These are phyloP conservation scores for Paramecium biaurelia DNA, from an alignment of 73 alveolate species.

Conservation along the genomic window DNA sequence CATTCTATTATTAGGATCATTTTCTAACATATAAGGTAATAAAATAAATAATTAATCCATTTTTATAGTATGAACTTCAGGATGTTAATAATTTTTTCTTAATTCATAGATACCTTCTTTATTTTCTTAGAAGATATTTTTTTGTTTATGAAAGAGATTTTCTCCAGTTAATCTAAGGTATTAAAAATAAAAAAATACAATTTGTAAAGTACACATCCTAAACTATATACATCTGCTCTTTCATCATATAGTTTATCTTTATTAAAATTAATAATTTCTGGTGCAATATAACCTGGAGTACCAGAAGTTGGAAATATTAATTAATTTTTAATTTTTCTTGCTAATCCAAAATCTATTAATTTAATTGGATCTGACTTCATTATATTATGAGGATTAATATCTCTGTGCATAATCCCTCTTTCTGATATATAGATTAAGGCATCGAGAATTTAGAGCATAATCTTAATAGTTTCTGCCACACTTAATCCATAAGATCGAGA, in stretches of 20 bases:
- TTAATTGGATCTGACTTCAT: conserved; percentile 26
- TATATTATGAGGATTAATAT: conserved; percentile 36
- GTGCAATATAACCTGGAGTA: conserved; percentile 84
- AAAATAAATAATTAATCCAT: conserved; percentile 28
- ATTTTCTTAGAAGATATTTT: background rate
- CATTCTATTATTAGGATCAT: conserved; percentile 23
- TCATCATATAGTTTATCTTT: conserved; percentile 46
- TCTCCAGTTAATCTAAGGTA: conserved; percentile 15
- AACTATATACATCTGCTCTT: background rate
- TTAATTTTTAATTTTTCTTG: background rate
- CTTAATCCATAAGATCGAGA: conserved; percentile 33
- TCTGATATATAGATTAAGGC: conserved; percentile 4
- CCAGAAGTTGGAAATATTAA: conserved; percentile 68
- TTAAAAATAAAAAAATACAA: background rate
- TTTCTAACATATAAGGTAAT: conserved; percentile 29
- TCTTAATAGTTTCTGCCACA: conserved; percentile 1
- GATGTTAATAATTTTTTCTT: background rate
- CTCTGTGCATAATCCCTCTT: conserved; percentile 53
- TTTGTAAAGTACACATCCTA: conserved; percentile 40
- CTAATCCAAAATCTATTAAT: conserved; percentile 51
- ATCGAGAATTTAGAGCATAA: background rate
- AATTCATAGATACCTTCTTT: conserved; percentile 18
- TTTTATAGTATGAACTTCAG: conserved; percentile 11
- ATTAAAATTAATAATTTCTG: conserved; percentile 71
- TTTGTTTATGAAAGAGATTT: background rate